Percentiles rank a stretch among this genome's conserved stretches.
Conservation (phyloP, 768 basidiomycete genomes). For the Mycena filopes region DNA sequence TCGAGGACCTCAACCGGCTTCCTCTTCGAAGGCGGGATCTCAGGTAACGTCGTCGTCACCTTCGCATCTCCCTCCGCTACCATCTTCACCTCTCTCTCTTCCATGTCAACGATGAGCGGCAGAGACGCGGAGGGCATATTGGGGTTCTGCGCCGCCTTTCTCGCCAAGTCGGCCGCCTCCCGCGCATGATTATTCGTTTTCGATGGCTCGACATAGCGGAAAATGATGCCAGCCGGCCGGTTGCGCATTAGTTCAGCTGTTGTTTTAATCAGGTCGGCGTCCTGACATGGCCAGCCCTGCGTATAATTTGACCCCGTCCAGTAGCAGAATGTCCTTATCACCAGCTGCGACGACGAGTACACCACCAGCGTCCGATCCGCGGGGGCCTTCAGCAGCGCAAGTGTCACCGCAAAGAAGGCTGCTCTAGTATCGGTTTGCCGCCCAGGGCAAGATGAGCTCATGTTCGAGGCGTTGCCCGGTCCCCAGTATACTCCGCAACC, state of each 20-base stretch:
- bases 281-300: background rate
- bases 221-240: background rate
- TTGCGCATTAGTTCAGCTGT: background rate
- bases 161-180: background rate
- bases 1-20: background rate
- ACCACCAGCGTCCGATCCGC: background rate
- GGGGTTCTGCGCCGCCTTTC: background rate
- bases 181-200: background rate
- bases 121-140: background rate
- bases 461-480: background rate
- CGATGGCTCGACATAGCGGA: background rate
- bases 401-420: background rate
- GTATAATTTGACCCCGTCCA: background rate
- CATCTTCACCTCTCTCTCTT: too few species aligned
- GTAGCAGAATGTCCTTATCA: too few species aligned
- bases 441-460: background rate
- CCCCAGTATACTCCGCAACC: background rate
- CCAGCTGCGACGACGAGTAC: background rate
- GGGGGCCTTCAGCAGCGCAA: background rate
- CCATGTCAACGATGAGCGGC: too few species aligned
- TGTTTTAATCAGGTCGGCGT: background rate
- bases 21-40: background rate
- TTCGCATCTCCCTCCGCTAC: background rate
- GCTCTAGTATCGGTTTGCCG: background rate
- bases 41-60: conserved; percentile 2